These are phyloP conservation scores for Climacium dendroides DNA, from an alignment of 225 moss, liverwort and hornwort species.

Conservation along the genomic window DNA sequence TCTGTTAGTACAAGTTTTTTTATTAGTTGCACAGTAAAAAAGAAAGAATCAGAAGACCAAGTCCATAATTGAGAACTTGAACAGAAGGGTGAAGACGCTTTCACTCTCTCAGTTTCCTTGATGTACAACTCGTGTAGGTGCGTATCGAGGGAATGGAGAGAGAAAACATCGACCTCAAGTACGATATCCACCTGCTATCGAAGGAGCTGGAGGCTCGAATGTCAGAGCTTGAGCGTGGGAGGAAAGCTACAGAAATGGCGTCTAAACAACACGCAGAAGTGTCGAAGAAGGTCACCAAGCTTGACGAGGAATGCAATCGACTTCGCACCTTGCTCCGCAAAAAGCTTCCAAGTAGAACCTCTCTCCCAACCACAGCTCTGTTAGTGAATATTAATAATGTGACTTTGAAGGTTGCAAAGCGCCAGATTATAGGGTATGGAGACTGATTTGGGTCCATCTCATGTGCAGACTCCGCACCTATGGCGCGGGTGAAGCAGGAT, in stretches of 20 bases:
- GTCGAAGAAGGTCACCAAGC: conserved; percentile 53
- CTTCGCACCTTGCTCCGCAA: conserved; percentile 62
- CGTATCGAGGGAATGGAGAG: conserved; percentile 57
- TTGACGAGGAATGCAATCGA: conserved; percentile 80
- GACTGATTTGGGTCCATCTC: background rate
- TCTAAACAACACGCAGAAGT: conserved; percentile 51
- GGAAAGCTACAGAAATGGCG: conserved; percentile 42
- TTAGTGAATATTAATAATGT: background rate
- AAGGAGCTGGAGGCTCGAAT: conserved; percentile 58
- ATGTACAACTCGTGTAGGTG: conserved; percentile 11
- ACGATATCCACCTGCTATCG: conserved; percentile 40
- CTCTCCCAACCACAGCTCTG: background rate
- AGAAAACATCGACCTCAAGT: conserved; percentile 44
- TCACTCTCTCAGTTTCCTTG: background rate
- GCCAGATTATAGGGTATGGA: background rate
- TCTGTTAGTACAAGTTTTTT: background rate
- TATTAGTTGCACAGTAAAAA: background rate
- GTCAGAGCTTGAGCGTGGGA: conserved; percentile 52
- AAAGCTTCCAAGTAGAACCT: conserved; percentile 52
- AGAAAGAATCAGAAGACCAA: background rate
- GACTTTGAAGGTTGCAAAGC: background rate
- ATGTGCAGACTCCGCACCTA: conserved; percentile 30
- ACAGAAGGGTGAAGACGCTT: background rate
- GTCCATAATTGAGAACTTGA: background rate
- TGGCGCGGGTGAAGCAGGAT: conserved; percentile 67